Evolutionary conservation across 495 filamentous ascomycete species (phyloP).

Genomic region (Hypomontagnella monticulosa): DNA sequence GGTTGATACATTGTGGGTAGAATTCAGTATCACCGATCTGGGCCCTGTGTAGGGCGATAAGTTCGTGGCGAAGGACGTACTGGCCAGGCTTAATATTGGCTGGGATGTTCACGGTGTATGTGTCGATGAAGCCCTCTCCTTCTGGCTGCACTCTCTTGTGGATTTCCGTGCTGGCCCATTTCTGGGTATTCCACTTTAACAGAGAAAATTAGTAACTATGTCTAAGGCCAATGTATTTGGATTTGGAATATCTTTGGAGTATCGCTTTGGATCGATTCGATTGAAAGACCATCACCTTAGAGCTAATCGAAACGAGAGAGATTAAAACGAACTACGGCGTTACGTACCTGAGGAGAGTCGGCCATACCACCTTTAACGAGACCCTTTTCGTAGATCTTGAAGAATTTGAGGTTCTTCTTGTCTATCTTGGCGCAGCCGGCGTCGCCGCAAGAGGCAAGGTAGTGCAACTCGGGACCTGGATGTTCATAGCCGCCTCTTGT

Average conservation of each 20-base stretch:
- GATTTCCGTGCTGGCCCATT: slow-evolving; percentile 65
- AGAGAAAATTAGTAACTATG: not conserved
- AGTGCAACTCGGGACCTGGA: slow-evolving; percentile 62
- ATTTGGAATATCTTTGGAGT: no score
- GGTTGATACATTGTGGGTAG: slow-evolving; percentile 65
- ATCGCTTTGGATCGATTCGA: no score
- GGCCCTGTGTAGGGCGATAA: slow-evolving; percentile 73
- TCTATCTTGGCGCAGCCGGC: slow-evolving; percentile 73
- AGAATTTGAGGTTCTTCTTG: slow-evolving; percentile 71
- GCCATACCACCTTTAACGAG: slow-evolving; percentile 60
- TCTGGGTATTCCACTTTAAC: slow-evolving; percentile 37
- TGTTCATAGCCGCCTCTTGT: slow-evolving; percentile 54
- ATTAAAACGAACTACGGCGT: not conserved
- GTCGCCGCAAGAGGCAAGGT: slow-evolving; percentile 76
- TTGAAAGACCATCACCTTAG: no score
- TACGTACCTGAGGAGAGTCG: slow-evolving; percentile 41
- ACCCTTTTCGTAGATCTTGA: slow-evolving; percentile 74
- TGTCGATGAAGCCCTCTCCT: slow-evolving; percentile 67
- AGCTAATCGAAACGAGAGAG: no score
- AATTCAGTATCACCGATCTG: slow-evolving; percentile 70
- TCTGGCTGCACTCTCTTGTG: slow-evolving; percentile 33
- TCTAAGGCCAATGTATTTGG: no score
- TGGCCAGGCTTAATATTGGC: slow-evolving; percentile 65
- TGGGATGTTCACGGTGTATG: slow-evolving; percentile 74
- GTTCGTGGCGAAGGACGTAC: slow-evolving; percentile 79